A percentile compares a stretch with the other conserved stretches of the same genome.
Conservation (phyloP, 2,329 filamentous ascomycete genomes). For the Penicillium hordei region DNA sequence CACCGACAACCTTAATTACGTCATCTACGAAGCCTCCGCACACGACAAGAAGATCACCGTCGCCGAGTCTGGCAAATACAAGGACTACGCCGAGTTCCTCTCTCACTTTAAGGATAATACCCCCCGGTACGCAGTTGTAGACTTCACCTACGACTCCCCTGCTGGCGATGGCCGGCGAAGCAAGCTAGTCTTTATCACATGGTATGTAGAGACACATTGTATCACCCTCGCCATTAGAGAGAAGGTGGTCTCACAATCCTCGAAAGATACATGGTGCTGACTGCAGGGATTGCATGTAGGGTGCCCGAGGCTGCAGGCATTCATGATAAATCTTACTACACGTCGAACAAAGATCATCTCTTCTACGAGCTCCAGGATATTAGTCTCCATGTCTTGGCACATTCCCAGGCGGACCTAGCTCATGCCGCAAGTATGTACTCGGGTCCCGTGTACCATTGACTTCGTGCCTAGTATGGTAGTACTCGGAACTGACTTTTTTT, state of each 20-base stretch:
- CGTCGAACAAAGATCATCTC: slow-evolving; percentile 21
- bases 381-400: slow-evolving; percentile 23
- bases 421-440: slow-evolving; percentile 17
- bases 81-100: slow-evolving; percentile 17
- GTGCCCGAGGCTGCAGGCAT: slow-evolving; percentile 17
- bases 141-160: slow-evolving; percentile 20
- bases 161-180: slow-evolving; percentile 15
- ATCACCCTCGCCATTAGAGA: not conserved
- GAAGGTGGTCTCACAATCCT: not conserved
- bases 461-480: not conserved
- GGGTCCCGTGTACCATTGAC: not conserved
- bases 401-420: slow-evolving; percentile 14
- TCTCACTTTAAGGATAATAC: slow-evolving; percentile 17
- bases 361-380: slow-evolving; percentile 18
- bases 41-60: slow-evolving; percentile 23
- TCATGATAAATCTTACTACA: slow-evolving; percentile 22
- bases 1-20: slow-evolving; percentile 19
- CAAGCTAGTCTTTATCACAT: slow-evolving; percentile 24
- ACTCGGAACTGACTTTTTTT: not conserved
- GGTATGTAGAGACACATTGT: slow-evolving; percentile 12
- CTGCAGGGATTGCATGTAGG: slow-evolving; percentile 8
- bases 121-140: slow-evolving; percentile 18
- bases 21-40: slow-evolving; percentile 21
- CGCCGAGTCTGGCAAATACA: slow-evolving; percentile 18
- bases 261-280: not conserved